These are phyloP conservation scores for Suillus cothurnatus DNA, from an alignment of 768 basidiomycete species.

Conservation along the genomic window DNA sequence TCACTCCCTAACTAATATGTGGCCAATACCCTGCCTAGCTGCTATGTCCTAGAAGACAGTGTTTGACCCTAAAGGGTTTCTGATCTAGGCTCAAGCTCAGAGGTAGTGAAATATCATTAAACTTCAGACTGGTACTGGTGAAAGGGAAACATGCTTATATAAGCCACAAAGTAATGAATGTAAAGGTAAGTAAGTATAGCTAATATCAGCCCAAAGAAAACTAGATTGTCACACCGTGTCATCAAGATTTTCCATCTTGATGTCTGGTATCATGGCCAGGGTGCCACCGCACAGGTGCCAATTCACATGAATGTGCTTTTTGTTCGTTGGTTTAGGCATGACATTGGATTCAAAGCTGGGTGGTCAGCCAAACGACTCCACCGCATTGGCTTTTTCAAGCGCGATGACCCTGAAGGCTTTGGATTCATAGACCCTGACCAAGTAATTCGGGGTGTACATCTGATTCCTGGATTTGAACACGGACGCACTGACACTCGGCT, in stretches of 20 bases:
- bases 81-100: too few relatives aligned
- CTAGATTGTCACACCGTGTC: too few relatives aligned
- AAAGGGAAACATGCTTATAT: too few relatives aligned
- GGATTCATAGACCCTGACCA: constrained; percentile 46
- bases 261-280: background rate
- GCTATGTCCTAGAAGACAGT: too few relatives aligned
- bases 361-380: constrained; percentile 33
- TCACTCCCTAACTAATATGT: too few relatives aligned
- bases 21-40: too few relatives aligned
- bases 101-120: too few relatives aligned
- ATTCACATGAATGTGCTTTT: constrained; percentile 41
- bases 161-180: too few relatives aligned
- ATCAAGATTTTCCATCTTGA: constrained; percentile 32
- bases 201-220: too few relatives aligned
- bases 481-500: constrained; percentile 21
- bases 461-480: constrained; percentile 42
- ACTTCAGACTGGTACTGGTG: too few relatives aligned
- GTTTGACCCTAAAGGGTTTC: too few relatives aligned
- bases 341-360: constrained; percentile 27
- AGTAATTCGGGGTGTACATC: constrained; percentile 41
- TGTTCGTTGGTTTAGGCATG: constrained; percentile 41
- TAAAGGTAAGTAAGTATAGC: too few relatives aligned
- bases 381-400: constrained; percentile 39
- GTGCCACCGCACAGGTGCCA: background rate
- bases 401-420: constrained; percentile 34